Base-by-base conservation (phyloP, 2,329 filamentous ascomycete species). In the Paraconiothyrium sp. region DNA sequence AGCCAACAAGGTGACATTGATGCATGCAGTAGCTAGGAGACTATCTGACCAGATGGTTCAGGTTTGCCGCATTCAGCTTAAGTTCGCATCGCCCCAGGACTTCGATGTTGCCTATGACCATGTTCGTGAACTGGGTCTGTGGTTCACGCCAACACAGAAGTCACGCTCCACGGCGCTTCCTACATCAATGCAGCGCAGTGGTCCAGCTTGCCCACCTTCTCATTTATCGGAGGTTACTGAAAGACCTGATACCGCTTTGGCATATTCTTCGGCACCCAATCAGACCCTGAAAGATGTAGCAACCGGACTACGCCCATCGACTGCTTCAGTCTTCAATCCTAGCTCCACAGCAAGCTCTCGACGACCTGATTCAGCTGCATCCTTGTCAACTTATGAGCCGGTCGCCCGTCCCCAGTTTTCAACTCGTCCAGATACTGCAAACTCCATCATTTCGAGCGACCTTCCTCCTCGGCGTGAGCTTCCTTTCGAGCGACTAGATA, bases 1-100 rank as follows among this genome's bases (percentile, higher is more conserved):
- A 57, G 68, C 72, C 9, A 55, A 55, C 43, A 76, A 74, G 73
- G 81, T 82, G 35, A 54, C 22, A 22, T 54, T 54, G 13, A 9
- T 2, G 16, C 24, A 14, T 41, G 13, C 2, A 5, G 7, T 41
- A 5, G 7, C 22, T 6, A 11, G 3, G n/a, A 9, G n/a, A 70
- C 30, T 41, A 13, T 16, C 1, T 54, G 5, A 56, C 39, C 22
- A n/a, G 32, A 11, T 2, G 2, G 16, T 20, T 3, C 16, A 84
- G 82, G 62, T 81, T 34, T 76, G 80, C 43, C 77, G 82, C 48
- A 71, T 82, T 43, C 82, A 84, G 63, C 62, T 84, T 24, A 82
- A 76, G 56, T 83, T 84, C 61, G 67, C 61, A 16, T 77, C 73
- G 5, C 68, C 76, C 10, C 54, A 67, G 30, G 81, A 82, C 56